Percentiles rank a stretch among this genome's conserved stretches.
Conservation (phyloP, 768 basidiomycete genomes). For the Calocera viscosa region DNA sequence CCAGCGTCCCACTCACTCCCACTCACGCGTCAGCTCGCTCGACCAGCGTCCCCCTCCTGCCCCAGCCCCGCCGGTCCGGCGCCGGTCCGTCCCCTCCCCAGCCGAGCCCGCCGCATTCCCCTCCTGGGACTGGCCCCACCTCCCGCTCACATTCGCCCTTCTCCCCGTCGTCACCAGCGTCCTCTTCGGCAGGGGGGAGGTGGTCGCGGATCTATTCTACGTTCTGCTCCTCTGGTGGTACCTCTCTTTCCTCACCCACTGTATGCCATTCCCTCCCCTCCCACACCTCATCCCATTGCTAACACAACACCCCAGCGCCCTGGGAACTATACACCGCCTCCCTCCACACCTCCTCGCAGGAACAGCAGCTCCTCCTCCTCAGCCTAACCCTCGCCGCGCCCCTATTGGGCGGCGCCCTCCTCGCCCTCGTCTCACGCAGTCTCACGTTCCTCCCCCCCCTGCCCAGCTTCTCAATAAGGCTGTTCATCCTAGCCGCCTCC, state of each 20-base stretch:
- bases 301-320: conserved; percentile 1
- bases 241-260: background rate
- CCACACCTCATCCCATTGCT: too few species aligned
- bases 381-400: background rate
- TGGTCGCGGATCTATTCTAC: background rate
- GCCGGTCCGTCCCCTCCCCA: background rate
- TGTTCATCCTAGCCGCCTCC: background rate
- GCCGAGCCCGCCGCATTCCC: background rate
- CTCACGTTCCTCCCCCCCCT: background rate
- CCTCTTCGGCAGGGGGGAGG: background rate
- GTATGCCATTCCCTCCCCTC: background rate
- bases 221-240: background rate
- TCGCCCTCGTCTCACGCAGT: background rate
- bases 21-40: background rate
- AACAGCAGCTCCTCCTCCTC: background rate
- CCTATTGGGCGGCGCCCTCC: background rate
- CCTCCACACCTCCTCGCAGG: background rate
- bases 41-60: background rate
- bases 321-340: background rate
- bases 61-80: background rate
- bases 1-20: too few species aligned
- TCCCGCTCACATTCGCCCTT: background rate
- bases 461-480: background rate
- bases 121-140: conserved; percentile 3
- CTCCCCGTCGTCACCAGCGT: background rate